Evolutionary conservation across 129 eudicot species (phyloP).

Genomic region (Oenanthe sinensis): DNA sequence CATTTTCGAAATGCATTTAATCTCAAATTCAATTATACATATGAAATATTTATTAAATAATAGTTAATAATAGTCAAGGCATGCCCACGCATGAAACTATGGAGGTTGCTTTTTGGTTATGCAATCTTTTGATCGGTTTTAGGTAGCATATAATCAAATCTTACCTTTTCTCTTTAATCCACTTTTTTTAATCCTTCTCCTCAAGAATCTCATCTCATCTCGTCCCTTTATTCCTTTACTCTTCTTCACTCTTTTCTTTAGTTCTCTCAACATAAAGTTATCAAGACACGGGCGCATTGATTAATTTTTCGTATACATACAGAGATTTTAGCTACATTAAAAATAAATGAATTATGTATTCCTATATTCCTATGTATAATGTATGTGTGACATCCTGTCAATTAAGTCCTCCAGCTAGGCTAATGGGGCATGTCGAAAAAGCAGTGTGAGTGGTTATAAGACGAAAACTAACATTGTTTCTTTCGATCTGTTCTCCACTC

Average conservation of each 20-base stretch:
- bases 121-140: not conserved
- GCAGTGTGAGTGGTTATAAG: not conserved
- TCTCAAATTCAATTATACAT: not conserved
- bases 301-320: not conserved
- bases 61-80: not conserved
- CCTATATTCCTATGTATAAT: not conserved
- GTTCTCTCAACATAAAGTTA: not conserved
- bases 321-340: no score
- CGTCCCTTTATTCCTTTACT: slow-evolving; percentile 8
- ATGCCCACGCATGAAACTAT: not conserved
- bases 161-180: not conserved
- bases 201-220: not conserved
- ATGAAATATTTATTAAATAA: no score
- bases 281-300: not conserved
- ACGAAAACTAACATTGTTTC: not conserved
- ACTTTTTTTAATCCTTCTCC: not conserved
- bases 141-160: slow-evolving; percentile 1
- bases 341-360: no score
- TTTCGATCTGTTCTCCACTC: slow-evolving; percentile 8
- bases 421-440: not conserved
- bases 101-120: not conserved
- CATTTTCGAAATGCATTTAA: not conserved
- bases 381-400: not conserved
- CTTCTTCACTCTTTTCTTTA: not conserved
- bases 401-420: not conserved